Evolutionary conservation across 805 yeast genomes (phyloP).

Genomic region (Metschnikowia henanensis): DNA sequence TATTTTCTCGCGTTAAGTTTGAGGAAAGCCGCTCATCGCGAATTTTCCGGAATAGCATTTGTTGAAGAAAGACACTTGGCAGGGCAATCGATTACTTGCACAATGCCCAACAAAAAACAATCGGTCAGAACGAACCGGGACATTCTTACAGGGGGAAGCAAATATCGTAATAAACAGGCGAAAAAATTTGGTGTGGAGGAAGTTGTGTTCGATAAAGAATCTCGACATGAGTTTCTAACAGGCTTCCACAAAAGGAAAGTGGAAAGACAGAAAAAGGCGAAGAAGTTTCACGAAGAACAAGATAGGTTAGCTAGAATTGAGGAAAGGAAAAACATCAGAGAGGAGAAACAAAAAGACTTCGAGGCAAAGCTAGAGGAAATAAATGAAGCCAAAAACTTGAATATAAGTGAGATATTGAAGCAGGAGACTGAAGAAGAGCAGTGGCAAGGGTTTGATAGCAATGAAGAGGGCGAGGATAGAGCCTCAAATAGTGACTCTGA

Average conservation of each 20-base stretch:
- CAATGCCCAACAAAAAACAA: constrained; percentile 14
- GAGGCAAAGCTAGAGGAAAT: constrained; percentile 62
- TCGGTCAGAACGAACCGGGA: constrained; percentile 65
- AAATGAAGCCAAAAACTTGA: constrained; percentile 42
- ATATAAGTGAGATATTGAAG: constrained; percentile 17
- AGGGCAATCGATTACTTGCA: not conserved
- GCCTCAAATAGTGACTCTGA: constrained; percentile 3
- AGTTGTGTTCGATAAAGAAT: constrained; percentile 77
- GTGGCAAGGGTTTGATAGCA: constrained; percentile 42
- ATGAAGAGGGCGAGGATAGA: constrained; percentile 7
- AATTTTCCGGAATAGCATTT: constrained; percentile 1
- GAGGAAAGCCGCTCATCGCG: constrained; percentile 20
- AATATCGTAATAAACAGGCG: constrained; percentile 64
- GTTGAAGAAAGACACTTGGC: not conserved
- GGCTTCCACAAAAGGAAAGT: constrained; percentile 95
- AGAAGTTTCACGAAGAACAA: constrained; percentile 71
- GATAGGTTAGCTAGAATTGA: constrained; percentile 71
- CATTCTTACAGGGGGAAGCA: constrained; percentile 83
- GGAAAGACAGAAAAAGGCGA: constrained; percentile 85
- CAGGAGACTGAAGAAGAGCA: constrained; percentile 21
- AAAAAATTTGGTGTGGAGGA: constrained; percentile 60
- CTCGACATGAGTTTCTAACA: constrained; percentile 82
- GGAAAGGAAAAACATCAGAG: constrained; percentile 69
- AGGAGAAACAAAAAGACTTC: constrained; percentile 66
- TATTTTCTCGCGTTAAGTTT: constrained; percentile 7